These are phyloP conservation scores for Medicago ruthenica DNA, from an alignment of 306 rosid genomes.

Conservation along the genomic window DNA sequence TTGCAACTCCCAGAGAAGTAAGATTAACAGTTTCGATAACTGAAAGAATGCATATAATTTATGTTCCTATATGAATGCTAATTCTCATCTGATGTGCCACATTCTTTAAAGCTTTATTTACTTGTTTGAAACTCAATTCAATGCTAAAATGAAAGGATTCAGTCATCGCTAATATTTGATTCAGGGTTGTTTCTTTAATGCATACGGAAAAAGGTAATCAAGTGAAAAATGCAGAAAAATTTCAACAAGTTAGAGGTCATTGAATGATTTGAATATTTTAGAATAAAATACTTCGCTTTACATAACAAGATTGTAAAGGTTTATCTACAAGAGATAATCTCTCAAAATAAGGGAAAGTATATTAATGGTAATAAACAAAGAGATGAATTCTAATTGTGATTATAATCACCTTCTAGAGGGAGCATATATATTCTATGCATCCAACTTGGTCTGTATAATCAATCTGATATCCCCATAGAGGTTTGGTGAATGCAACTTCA, in stretches of 20 bases:
- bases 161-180: conserved; percentile 10
- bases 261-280: conserved; percentile 18
- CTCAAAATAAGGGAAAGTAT: not conserved
- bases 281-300: not conserved
- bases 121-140: conserved; percentile 3
- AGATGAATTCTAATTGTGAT: not conserved
- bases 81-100: not conserved
- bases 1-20: conserved; percentile 71
- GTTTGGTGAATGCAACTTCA: no score
- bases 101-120: conserved; percentile 5
- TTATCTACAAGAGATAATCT: not conserved
- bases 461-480: not conserved
- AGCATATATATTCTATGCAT: not conserved
- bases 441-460: not conserved
- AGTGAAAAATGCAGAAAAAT: conserved; percentile 9
- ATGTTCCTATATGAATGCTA: not conserved
- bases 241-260: not conserved
- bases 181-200: conserved; percentile 3
- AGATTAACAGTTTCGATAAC: conserved; percentile 31
- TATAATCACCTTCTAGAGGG: not conserved
- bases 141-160: conserved; percentile 15
- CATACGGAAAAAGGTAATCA: conserved; percentile 5
- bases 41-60: conserved; percentile 17
- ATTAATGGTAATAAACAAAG: not conserved
- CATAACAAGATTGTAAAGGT: not conserved